Evolutionary conservation across 345 rosid species (phyloP).

Genomic region (Acer negundo): DNA sequence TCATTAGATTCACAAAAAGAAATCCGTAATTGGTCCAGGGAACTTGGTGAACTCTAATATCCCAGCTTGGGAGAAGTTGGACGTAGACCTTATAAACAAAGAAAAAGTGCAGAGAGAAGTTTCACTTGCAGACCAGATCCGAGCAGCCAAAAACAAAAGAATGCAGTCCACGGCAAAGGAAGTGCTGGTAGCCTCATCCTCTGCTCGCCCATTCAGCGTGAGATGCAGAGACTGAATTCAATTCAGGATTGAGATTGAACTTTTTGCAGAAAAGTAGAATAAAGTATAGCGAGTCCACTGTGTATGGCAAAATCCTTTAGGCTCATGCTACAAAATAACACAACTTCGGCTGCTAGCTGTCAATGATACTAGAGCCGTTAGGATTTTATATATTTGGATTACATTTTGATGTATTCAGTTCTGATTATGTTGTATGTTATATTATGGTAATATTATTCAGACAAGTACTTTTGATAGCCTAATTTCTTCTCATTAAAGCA

Average conservation of each 20-base stretch:
- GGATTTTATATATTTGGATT: not conserved
- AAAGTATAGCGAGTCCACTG: not conserved
- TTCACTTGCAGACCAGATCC: conserved; percentile 87
- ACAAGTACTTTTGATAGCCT: not conserved
- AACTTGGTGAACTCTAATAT: conserved; percentile 32
- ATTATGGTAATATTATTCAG: not conserved
- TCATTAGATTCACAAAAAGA: conserved; percentile 65
- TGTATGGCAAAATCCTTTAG: too few species aligned
- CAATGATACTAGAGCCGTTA: not conserved
- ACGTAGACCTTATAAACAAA: conserved; percentile 52
- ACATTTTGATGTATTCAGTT: not conserved
- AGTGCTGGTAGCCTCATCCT: conserved; percentile 27
- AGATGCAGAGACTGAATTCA: conserved; percentile 12
- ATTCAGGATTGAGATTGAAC: not conserved
- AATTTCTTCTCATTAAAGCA: too few species aligned
- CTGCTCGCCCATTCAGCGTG: conserved; percentile 13
- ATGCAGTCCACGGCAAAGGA: conserved; percentile 23
- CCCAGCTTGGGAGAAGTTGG: conserved; percentile 60
- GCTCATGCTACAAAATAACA: not conserved
- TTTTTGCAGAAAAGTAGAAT: not conserved
- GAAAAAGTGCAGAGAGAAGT: conserved; percentile 51
- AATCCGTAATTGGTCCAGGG: conserved; percentile 33
- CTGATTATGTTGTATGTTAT: not conserved
- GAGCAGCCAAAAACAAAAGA: conserved; percentile 62
- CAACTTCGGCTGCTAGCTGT: not conserved